phyloP scores from a whole-genome alignment of 352 stramenopile species.

The Pythium inflatum region DNA sequence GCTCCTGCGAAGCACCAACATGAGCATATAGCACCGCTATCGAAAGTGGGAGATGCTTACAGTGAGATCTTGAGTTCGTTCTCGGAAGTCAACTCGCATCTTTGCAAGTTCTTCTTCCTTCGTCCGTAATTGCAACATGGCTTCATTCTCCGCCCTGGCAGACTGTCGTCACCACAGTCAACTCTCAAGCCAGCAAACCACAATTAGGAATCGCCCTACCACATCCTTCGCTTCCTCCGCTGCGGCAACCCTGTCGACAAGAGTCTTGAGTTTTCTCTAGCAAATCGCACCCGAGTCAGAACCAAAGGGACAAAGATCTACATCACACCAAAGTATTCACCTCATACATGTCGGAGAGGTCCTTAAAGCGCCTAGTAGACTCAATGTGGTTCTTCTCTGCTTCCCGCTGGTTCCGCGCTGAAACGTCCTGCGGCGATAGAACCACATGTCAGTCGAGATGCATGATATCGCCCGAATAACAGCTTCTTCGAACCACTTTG shows the following conservation, averaged over 20 bases:
- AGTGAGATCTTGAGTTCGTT: constrained; percentile 58
- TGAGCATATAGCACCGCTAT: too few relatives aligned
- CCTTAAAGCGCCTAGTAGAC: constrained; percentile 41
- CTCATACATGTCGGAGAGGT: constrained; percentile 52
- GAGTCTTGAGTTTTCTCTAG: constrained; percentile 52
- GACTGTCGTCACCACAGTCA: constrained; percentile 5
- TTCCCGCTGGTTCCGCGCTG: constrained; percentile 54
- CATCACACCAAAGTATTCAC: constrained; percentile 30
- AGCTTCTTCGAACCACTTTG: constrained; percentile 55
- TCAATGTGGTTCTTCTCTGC: constrained; percentile 55
- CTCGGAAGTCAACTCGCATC: constrained; percentile 51
- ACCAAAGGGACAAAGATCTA: not conserved
- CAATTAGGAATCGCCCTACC: constrained; percentile 35
- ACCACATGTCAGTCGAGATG: too few relatives aligned
- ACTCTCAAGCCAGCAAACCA: too few relatives aligned
- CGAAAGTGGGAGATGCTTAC: too few relatives aligned
- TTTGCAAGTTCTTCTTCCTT: constrained; percentile 63
- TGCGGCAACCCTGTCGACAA: constrained; percentile 49
- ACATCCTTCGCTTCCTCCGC: constrained; percentile 66
- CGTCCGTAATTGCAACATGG: constrained; percentile 43
- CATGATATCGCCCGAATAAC: too few relatives aligned
- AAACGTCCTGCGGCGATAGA: constrained; percentile 43
- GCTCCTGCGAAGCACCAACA: constrained; percentile 23
- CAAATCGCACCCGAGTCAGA: not conserved
- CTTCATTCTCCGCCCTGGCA: constrained; percentile 45